Conservation (phyloP, 2,329 filamentous ascomycete genomes). For the Beauveria asiatica region DNA sequence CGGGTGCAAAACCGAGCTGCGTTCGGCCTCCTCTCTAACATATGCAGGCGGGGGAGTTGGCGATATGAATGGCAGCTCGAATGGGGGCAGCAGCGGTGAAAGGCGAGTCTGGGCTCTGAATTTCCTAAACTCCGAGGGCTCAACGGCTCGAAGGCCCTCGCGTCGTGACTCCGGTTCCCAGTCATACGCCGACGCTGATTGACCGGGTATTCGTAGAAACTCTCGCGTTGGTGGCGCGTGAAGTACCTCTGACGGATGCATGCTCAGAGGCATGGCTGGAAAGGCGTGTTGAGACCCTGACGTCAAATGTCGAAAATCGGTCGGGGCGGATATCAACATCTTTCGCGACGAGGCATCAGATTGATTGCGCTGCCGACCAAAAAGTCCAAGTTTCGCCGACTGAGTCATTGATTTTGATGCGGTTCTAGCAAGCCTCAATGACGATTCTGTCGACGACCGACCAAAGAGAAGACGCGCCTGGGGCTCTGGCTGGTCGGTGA, state of each 20-base stretch:
- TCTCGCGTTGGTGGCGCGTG: constrained; percentile 10
- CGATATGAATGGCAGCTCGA: constrained; percentile 32
- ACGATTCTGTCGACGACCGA: neutral
- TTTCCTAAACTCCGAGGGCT: constrained; percentile 49
- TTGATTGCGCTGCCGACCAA: constrained; percentile 25
- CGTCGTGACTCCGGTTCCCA: constrained; percentile 13
- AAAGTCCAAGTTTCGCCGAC: neutral
- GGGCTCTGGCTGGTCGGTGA: constrained; percentile 22
- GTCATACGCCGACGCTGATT: neutral
- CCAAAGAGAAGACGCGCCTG: constrained; percentile 20
- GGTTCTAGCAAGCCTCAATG: neutral
- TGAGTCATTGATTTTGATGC: neutral
- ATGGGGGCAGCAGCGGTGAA: constrained; percentile 48
- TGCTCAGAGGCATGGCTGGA: neutral
- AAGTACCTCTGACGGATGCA: constrained; percentile 26
- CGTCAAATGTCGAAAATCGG: constrained; percentile 51
- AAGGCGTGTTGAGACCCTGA: constrained; percentile 25
- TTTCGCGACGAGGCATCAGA: constrained; percentile 39
- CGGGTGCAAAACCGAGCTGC: constrained; percentile 17
- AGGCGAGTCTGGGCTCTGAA: constrained; percentile 33
- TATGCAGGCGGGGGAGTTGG: constrained; percentile 31
- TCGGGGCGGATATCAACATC: constrained; percentile 49
- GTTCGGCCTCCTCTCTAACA: constrained; percentile 24
- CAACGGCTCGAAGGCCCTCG: neutral
- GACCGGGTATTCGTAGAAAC: neutral